phyloP scores from a whole-genome alignment of 306 rosid genomes.

The Prunus salicina region DNA sequence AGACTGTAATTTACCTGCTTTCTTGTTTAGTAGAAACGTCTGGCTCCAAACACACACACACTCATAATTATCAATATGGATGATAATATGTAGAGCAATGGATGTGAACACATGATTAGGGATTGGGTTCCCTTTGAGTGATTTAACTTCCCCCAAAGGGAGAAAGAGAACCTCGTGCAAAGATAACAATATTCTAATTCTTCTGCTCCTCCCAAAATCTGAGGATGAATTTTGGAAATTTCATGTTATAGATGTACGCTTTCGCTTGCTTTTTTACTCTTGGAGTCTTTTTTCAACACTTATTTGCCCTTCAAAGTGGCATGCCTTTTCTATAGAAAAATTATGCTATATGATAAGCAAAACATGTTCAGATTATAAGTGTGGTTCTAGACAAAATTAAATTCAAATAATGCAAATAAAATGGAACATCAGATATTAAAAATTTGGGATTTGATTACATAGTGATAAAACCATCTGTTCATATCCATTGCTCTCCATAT shows the following conservation, averaged over 20 bases:
- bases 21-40: too few relatives aligned
- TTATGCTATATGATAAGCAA: background rate
- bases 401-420: background rate
- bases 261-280: background rate
- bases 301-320: conserved; percentile 12
- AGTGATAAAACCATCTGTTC: conserved; percentile 12
- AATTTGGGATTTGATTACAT: conserved; percentile 27
- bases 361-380: background rate
- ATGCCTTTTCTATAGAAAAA: conserved; percentile 5
- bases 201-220: conserved; percentile 5
- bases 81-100: too few relatives aligned
- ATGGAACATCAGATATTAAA: background rate
- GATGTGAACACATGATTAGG: conserved; percentile 3
- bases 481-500: conserved; percentile 17
- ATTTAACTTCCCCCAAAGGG: conserved; percentile 18
- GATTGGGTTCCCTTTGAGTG: conserved; percentile 34
- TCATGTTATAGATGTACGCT: background rate
- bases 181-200: conserved; percentile 41
- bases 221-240: background rate
- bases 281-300: background rate
- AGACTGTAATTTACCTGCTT: too few relatives aligned
- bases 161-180: conserved; percentile 20
- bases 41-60: too few relatives aligned
- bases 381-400: background rate
- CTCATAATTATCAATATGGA: too few relatives aligned